phyloP scores from a whole-genome alignment of 306 rosid species.

The Senna siamea region DNA sequence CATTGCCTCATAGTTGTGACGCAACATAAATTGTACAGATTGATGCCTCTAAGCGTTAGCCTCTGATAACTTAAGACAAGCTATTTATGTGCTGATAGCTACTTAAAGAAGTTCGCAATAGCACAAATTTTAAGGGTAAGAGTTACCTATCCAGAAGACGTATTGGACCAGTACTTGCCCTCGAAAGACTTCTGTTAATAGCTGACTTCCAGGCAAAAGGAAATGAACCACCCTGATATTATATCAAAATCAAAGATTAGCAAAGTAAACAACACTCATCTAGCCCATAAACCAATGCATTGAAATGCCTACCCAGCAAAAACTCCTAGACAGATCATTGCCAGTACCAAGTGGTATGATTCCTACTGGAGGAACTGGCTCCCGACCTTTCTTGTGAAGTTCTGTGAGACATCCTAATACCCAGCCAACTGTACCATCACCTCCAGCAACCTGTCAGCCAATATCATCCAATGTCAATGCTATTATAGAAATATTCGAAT shows the following conservation, averaged over 20 bases:
- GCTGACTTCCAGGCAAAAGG: slow-evolving; percentile 94
- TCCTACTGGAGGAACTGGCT: slow-evolving; percentile 90
- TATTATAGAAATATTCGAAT: slow-evolving; percentile 29
- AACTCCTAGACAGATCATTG: slow-evolving; percentile 94
- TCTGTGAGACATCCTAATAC: slow-evolving; percentile 86
- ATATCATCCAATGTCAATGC: slow-evolving; percentile 38
- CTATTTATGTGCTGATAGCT: background rate
- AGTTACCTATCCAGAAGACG: slow-evolving; percentile 77
- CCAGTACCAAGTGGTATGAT: slow-evolving; percentile 95
- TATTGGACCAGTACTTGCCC: slow-evolving; percentile 64
- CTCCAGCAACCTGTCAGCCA: slow-evolving; percentile 93
- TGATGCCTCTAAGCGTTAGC: slow-evolving; percentile 5
- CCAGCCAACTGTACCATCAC: slow-evolving; percentile 99
- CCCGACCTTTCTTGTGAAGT: slow-evolving; percentile 55
- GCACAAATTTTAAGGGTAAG: slow-evolving; percentile 18
- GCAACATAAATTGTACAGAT: background rate
- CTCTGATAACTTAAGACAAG: background rate
- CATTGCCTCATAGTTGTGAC: slow-evolving; percentile 13
- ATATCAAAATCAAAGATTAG: slow-evolving; percentile 45
- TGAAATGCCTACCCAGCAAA: slow-evolving; percentile 78
- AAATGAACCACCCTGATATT: slow-evolving; percentile 90
- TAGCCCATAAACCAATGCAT: slow-evolving; percentile 26
- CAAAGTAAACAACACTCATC: slow-evolving; percentile 24
- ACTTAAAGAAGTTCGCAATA: slow-evolving; percentile 16
- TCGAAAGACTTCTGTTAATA: slow-evolving; percentile 69